Evolutionary conservation across 345 rosid species (phyloP), one percentile per base, ranked within the genome.

Genomic region (Eucalyptus decipiens): DNA sequence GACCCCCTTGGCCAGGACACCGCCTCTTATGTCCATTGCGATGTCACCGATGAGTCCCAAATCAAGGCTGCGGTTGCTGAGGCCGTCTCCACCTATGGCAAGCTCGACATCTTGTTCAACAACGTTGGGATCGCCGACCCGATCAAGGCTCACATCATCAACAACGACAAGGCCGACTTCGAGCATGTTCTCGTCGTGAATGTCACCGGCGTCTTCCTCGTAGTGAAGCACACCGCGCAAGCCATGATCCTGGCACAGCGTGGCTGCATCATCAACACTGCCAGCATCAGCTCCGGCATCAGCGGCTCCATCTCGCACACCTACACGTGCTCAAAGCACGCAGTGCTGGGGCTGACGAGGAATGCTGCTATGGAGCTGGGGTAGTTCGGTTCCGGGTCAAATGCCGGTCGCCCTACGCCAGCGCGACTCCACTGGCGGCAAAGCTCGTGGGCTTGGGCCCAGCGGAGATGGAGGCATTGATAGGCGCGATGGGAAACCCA

Each of bases 381-480:
- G 7, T 92, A 93, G 83, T 94, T 92, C n/a, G 94, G 95, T 37
- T 93, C 26, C 89, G 93, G 56, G 95, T 90, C 34, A 95, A 94
- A 50, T 95, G 94, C 81, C 49, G 94, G 86, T 88, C 94, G 6
- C 95, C 96, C 9, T 92, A 67, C 65, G 93, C 80, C 3, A 52
- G 92, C 4, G 91, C 91, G 12, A 95, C 95, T 3, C 95, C 94
- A 13, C 81, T 92, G 67, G 93, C 94, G 19, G 92, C 89, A 3
- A 58, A 51, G 54, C 90, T 94, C 54, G 10, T 88, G 1, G 95
- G 93, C 86, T 3, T 87, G 40, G 62, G 30, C 30, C 89, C 80
- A 4, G 92, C 91, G 83, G 86, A 88, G 45, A 67, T 94, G 2
- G 95, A 92, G 89, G 90, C 51, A 42, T 4, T 11, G 15, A 91